Percentiles rank a stretch among this genome's conserved stretches.
These are phyloP conservation scores for Gossypium longicalyx DNA, from an alignment of 345 rosid genomes.

Conservation along the genomic window DNA sequence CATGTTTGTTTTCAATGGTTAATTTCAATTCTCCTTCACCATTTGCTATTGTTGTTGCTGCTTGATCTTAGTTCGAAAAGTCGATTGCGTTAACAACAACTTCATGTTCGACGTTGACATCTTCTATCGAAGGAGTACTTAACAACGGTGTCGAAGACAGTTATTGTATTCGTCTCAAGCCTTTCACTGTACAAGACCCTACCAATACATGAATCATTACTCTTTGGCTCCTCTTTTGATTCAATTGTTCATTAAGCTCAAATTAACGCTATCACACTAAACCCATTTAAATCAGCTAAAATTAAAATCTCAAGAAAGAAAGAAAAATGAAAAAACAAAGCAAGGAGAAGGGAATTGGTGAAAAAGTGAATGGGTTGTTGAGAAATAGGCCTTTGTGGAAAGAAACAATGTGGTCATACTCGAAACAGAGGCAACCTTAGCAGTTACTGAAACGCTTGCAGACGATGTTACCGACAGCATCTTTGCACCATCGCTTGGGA, in stretches of 20 bases:
- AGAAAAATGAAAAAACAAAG: not conserved
- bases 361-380: not conserved
- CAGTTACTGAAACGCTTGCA: slow-evolving; percentile 89
- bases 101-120: too few species aligned
- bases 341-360: not conserved
- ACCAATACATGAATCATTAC: too few species aligned
- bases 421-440: slow-evolving; percentile 84
- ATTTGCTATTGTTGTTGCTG: too few species aligned
- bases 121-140: too few species aligned
- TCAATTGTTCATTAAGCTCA: not conserved
- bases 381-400: slow-evolving; percentile 63
- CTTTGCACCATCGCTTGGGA: slow-evolving; percentile 95
- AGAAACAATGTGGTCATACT: slow-evolving; percentile 86
- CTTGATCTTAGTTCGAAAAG: too few species aligned
- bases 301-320: not conserved
- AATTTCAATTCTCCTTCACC: too few species aligned
- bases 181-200: too few species aligned
- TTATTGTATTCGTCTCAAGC: too few species aligned
- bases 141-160: too few species aligned
- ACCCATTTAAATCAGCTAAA: not conserved
- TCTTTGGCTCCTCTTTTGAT: too few species aligned
- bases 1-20: too few species aligned
- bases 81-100: too few species aligned
- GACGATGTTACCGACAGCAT: slow-evolving; percentile 79
- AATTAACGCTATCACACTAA: not conserved